Percentiles rank a stretch among this genome's conserved stretches.
phyloP scores from a whole-genome alignment of 1,284 basidiomycete genomes.

The Boletellus deceptivus region DNA sequence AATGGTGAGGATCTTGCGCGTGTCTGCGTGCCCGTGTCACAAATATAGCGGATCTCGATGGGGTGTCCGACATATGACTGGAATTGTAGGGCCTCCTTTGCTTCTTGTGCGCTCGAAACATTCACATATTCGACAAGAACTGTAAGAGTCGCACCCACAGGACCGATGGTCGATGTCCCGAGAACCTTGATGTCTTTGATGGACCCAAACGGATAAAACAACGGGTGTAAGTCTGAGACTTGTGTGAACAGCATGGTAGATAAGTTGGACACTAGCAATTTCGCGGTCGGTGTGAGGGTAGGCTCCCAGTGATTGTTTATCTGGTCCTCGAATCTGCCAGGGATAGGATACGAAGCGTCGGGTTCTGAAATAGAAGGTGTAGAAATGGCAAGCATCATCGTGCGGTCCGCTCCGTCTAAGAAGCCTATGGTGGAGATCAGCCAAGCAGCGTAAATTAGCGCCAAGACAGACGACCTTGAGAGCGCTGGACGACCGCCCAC shows the following conservation, averaged over 20 bases:
- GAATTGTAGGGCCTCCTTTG: constrained; percentile 54
- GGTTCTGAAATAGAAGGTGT: constrained; percentile 34
- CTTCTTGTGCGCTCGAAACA: constrained; percentile 55
- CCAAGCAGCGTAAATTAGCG: constrained; percentile 5
- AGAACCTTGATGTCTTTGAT: constrained; percentile 57
- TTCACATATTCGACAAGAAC: constrained; percentile 63
- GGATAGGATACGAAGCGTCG: constrained; percentile 24
- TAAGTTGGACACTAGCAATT: constrained; percentile 62
- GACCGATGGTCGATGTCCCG: constrained; percentile 30
- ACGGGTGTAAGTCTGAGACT: constrained; percentile 62
- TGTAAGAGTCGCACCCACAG: constrained; percentile 44
- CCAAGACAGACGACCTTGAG: constrained; percentile 50
- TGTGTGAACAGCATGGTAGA: constrained; percentile 66
- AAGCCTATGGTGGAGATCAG: constrained; percentile 48
- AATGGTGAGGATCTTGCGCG: constrained; percentile 18
- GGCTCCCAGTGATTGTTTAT: constrained; percentile 26
- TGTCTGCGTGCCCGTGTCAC: constrained; percentile 13
- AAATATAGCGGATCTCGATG: constrained; percentile 48
- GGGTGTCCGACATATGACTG: constrained; percentile 57
- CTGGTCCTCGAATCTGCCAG: constrained; percentile 7
- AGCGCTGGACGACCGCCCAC: constrained; percentile 80
- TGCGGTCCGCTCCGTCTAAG: constrained; percentile 73
- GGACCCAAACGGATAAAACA: constrained; percentile 68
- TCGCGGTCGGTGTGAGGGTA: constrained; percentile 44
- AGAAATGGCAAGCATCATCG: constrained; percentile 53